Evolutionary conservation across 495 filamentous ascomycete species (phyloP).

Genomic region (Coniosporium apollinis): DNA sequence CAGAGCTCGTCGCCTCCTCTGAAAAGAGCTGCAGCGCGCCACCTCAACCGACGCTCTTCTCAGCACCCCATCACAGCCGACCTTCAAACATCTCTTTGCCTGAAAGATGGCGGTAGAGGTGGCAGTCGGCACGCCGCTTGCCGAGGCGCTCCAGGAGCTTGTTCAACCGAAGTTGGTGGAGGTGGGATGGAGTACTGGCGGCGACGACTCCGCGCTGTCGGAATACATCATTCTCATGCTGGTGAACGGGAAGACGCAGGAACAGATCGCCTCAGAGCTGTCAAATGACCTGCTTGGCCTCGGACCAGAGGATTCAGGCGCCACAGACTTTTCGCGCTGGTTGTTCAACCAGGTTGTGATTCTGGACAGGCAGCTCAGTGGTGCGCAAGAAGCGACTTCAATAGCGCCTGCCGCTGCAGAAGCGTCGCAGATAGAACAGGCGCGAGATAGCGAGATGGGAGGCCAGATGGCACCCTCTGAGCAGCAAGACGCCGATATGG

Average conservation of each 20-base stretch:
- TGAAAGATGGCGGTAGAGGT: conserved; percentile 60
- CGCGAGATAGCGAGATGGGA: conserved; percentile 5
- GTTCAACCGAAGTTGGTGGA: conserved; percentile 93
- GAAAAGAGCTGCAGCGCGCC: too few species aligned
- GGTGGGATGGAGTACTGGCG: conserved; percentile 73
- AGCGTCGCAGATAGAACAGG: conserved; percentile 1
- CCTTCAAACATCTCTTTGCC: conserved; percentile 1
- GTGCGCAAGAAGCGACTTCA: too few species aligned
- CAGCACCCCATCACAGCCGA: too few species aligned
- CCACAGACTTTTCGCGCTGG: conserved; percentile 75
- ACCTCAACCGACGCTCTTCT: too few species aligned
- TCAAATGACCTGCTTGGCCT: conserved; percentile 76
- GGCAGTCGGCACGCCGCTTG: conserved; percentile 56
- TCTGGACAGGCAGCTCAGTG: conserved; percentile 47
- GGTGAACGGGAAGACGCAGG: conserved; percentile 78
- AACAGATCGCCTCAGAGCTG: conserved; percentile 76
- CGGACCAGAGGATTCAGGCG: conserved; percentile 64
- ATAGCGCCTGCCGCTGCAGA: background rate
- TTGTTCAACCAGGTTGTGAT: conserved; percentile 66
- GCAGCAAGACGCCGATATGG: conserved; percentile 54
- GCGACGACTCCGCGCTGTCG: conserved; percentile 68
- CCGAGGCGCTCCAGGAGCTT: conserved; percentile 57
- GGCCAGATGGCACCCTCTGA: conserved; percentile 7
- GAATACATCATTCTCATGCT: conserved; percentile 97
- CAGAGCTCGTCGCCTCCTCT: too few species aligned